phyloP scores from a whole-genome alignment of 73 alveolate genomes.

The Tetrahymena thermophila region DNA sequence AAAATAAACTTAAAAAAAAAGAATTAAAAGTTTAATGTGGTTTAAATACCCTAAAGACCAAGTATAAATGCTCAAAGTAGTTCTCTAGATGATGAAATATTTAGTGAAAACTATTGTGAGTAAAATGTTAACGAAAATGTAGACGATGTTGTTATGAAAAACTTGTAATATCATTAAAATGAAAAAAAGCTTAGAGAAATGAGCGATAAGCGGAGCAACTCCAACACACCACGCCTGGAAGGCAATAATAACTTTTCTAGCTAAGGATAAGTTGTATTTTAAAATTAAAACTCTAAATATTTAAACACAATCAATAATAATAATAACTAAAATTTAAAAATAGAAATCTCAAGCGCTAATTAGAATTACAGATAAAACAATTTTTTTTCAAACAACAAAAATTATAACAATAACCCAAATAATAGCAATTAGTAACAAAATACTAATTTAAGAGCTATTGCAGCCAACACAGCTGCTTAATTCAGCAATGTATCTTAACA shows the following conservation, averaged over 20 bases:
- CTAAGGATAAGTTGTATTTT: neutral
- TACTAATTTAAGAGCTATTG: neutral
- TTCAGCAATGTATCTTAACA: neutral
- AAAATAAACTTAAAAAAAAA: neutral
- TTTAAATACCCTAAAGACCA: neutral
- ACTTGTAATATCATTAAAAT: neutral
- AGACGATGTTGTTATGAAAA: neutral
- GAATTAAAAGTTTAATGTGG: neutral
- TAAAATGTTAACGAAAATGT: neutral
- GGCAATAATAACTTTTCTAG: neutral
- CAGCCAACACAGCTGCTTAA: neutral
- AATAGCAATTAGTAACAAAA: neutral
- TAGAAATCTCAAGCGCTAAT: neutral
- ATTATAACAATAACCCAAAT: neutral
- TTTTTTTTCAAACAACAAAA: neutral
- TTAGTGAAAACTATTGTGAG: neutral
- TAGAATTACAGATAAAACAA: neutral
- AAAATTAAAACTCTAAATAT: neutral
- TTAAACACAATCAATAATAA: neutral
- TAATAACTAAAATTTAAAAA: neutral
- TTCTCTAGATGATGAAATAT: neutral
- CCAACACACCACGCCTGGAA: neutral
- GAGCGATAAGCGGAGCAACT: neutral
- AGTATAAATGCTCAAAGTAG: neutral
- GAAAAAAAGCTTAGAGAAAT: neutral